Evolutionary conservation across 805 yeast genomes (phyloP), one percentile per base, ranked within the genome.

Genomic region (Candida sonorensis): DNA sequence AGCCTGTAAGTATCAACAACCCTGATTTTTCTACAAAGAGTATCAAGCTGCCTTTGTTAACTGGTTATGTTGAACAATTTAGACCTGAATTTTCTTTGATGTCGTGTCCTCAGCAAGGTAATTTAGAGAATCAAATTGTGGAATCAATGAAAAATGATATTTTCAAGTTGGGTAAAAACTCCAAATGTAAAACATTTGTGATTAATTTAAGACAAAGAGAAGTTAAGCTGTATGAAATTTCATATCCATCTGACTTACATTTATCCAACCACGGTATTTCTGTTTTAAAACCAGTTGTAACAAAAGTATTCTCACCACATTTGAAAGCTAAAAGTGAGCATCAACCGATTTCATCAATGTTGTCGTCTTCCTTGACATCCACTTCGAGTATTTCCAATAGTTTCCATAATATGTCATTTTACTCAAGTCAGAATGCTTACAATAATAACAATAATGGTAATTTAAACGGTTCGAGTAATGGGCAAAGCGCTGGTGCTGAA

Each of bases 41-140:
- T n/a, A n/a, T n/a, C n/a, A n/a, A n/a, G n/a, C n/a, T 55, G n/a
- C 61, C 59, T 9, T 23, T 46, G 10, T 22, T 55, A 24, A 46
- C 45, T 1, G 64, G 64, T 5, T 73, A 64, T 42, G 51, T 65
- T 4, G 73, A 71, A 17, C 72, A 69, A 36, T 73, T 62, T 40
- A 49, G 75, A 26, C 72, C 76, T 0, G 78, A 72, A 41, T 73
- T 66, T 42, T 50, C 57, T 10, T 38, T 73, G 17, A 73, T 69
- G 56, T 62, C 75, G 19, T 73, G 78, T 41, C 72, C 76, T 0
- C 55, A 58, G 10, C 60, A 59, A 30, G 59, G 64, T 14, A 62
- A 64, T 36, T 51, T 69, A 21, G 77, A 72, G 37, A 48, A 53
- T 6, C 64, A 60, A 29, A 62, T 72, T 13, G 47, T 59, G 30